These are phyloP conservation scores for Vaccinium corymbosum DNA, from an alignment of 148 eudicot species.

Conservation along the genomic window DNA sequence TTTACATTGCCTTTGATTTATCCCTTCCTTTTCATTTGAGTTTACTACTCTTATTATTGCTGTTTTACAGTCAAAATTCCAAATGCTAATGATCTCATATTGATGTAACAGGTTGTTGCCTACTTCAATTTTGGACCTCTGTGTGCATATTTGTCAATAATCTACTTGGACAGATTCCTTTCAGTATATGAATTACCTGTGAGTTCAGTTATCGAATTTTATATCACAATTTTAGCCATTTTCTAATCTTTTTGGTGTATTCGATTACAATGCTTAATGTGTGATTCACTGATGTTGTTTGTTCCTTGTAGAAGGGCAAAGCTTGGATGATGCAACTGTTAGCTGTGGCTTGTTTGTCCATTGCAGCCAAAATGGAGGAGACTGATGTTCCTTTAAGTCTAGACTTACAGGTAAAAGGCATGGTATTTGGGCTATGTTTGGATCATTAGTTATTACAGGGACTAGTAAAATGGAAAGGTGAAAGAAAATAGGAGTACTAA, in stretches of 20 bases:
- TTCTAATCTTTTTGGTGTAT: not conserved
- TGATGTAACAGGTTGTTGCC: constrained; percentile 55
- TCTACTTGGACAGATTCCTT: constrained; percentile 78
- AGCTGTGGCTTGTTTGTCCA: constrained; percentile 67
- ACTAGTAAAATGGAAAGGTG: not conserved
- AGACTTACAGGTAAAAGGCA: constrained; percentile 59
- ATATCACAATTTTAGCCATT: not conserved
- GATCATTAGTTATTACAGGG: not conserved
- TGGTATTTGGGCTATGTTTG: not conserved
- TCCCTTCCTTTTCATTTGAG: not conserved
- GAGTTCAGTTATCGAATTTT: constrained; percentile 29
- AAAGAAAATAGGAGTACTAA: not conserved
- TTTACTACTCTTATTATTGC: constrained; percentile 5
- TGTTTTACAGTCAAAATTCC: not conserved
- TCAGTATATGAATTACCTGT: constrained; percentile 60
- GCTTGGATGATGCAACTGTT: constrained; percentile 78
- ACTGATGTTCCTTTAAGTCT: constrained; percentile 52
- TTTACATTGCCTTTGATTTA: constrained; percentile 24
- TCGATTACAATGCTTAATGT: not conserved
- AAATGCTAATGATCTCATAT: constrained; percentile 12
- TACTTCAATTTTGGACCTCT: constrained; percentile 72
- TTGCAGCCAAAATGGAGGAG: constrained; percentile 80
- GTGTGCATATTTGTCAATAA: constrained; percentile 56
- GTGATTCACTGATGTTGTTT: not conserved
- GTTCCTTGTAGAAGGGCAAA: constrained; percentile 38